Percentiles rank a stretch among this genome's conserved stretches.
Evolutionary conservation across 2,329 filamentous ascomycete species (phyloP).

Genomic region (Ambrosiella beaveri): DNA sequence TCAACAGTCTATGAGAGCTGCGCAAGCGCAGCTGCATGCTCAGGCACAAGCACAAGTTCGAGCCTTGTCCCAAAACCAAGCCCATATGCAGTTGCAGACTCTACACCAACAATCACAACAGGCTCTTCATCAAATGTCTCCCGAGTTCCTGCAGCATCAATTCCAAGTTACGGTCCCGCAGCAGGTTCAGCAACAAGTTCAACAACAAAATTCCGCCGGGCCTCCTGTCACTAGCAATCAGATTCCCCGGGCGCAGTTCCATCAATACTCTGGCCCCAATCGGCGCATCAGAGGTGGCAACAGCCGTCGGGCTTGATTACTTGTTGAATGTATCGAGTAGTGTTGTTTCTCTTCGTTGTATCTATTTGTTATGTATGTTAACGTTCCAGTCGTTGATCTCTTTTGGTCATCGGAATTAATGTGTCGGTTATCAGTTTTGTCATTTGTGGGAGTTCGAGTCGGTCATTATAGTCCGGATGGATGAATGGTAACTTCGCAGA

Average conservation of each 20-base stretch:
- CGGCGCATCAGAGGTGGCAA: not conserved
- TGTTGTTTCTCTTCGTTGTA: too few species aligned
- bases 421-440: too few species aligned
- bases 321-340: not conserved
- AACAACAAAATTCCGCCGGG: not conserved
- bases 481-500: too few species aligned
- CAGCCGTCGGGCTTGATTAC: not conserved
- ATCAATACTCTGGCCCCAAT: slow-evolving; percentile 8
- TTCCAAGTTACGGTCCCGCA: slow-evolving; percentile 9
- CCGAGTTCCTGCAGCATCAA: slow-evolving; percentile 10
- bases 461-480: too few species aligned
- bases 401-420: too few species aligned
- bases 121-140: slow-evolving; percentile 4
- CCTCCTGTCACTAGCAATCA: slow-evolving; percentile 3
- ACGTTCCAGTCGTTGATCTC: too few species aligned
- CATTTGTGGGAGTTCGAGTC: too few species aligned
- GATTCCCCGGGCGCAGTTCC: slow-evolving; percentile 9
- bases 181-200: slow-evolving; percentile 4
- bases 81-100: slow-evolving; percentile 13
- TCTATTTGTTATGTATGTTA: too few species aligned
- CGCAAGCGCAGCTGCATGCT: slow-evolving; percentile 2
- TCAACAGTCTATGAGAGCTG: not conserved
- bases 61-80: slow-evolving; percentile 3
- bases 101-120: slow-evolving; percentile 16
- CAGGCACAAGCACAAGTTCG: slow-evolving; percentile 8